phyloP scores from a whole-genome alignment of 352 stramenopile genomes.

The Globisporangium spinosum region DNA sequence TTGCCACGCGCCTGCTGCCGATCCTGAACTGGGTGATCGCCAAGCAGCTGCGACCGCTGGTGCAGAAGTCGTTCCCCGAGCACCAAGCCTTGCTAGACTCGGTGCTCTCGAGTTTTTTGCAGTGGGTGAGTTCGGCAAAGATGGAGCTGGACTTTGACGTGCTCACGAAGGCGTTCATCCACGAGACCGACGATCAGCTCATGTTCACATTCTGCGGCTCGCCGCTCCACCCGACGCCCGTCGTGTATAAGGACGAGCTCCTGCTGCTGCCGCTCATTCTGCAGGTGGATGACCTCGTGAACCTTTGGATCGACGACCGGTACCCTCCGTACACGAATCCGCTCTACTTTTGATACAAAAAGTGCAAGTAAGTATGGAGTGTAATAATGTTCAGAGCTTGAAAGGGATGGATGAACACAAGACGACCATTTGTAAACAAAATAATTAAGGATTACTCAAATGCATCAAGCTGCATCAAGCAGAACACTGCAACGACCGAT shows the following conservation, averaged over 20 bases:
- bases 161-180: slow-evolving; percentile 56
- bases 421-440: neutral
- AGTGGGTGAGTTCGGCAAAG: slow-evolving; percentile 39
- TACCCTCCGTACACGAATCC: slow-evolving; percentile 70
- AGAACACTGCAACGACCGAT: neutral
- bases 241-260: slow-evolving; percentile 57
- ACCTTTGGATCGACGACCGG: slow-evolving; percentile 70
- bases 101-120: slow-evolving; percentile 32
- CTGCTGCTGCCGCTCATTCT: slow-evolving; percentile 55
- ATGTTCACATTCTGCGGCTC: slow-evolving; percentile 55
- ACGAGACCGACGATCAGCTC: slow-evolving; percentile 36
- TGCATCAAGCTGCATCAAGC: neutral
- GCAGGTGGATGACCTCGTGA: slow-evolving; percentile 64
- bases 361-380: neutral
- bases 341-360: slow-evolving; percentile 47
- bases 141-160: slow-evolving; percentile 59
- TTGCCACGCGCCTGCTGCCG: slow-evolving; percentile 39
- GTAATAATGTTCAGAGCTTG: neutral
- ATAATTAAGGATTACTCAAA: neutral
- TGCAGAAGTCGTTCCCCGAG: slow-evolving; percentile 48
- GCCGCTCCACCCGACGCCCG: slow-evolving; percentile 47
- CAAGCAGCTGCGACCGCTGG: slow-evolving; percentile 31
- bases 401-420: neutral
- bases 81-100: slow-evolving; percentile 59
- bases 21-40: slow-evolving; percentile 43